phyloP scores from a whole-genome alignment of 169 alveolate genomes.

The Plasmodium falciparum region DNA sequence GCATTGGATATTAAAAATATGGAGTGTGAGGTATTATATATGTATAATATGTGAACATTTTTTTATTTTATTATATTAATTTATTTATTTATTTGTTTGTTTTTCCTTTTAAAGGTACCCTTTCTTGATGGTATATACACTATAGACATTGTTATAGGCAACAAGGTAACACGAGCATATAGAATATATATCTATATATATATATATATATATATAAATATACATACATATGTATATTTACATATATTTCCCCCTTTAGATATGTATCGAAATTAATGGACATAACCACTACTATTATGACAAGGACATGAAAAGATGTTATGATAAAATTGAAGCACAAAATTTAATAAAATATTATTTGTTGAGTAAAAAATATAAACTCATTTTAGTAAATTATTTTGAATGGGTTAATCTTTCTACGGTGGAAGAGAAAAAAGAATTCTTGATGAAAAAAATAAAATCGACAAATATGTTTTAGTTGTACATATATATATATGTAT shows the following conservation, averaged over 20 bases:
- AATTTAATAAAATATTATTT: conserved; percentile 68
- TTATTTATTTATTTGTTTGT: background rate
- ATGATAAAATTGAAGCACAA: conserved; percentile 39
- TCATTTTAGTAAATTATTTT: conserved; percentile 30
- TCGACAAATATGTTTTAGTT: background rate
- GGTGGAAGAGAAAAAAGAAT: conserved; percentile 29
- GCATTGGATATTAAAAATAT: conserved; percentile 38
- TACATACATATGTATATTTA: background rate
- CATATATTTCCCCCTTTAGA: conserved; percentile 3
- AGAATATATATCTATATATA: background rate
- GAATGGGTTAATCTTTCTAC: conserved; percentile 50
- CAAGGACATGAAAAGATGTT: conserved; percentile 40
- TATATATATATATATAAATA: background rate
- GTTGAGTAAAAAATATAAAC: conserved; percentile 46
- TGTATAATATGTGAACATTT: background rate
- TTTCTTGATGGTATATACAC: conserved; percentile 73
- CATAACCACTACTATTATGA: conserved; percentile 54
- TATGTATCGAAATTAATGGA: conserved; percentile 67
- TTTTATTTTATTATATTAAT: too few species aligned
- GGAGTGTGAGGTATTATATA: conserved; percentile 46
- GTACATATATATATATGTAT: too few species aligned
- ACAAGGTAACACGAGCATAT: conserved; percentile 10
- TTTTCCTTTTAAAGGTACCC: conserved; percentile 47
- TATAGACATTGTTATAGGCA: conserved; percentile 50
- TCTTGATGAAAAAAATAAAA: conserved; percentile 26